Conservation (phyloP, 1,139 yeast genomes). For the Diutina mesorugosa region DNA sequence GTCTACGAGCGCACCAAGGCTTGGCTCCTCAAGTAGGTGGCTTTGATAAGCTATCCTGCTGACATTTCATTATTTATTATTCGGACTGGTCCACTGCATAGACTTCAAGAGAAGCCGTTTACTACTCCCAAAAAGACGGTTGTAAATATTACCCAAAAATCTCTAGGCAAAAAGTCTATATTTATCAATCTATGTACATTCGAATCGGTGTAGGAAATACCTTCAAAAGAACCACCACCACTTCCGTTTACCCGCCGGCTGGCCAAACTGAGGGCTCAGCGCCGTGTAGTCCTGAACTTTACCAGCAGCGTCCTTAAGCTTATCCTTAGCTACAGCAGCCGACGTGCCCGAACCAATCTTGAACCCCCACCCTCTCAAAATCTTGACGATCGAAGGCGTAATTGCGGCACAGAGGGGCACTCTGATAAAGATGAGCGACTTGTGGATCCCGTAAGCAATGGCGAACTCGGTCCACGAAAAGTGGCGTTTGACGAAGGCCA, state of each 20-base stretch:
- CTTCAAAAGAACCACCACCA: slow-evolving; percentile 42
- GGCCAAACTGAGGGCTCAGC: slow-evolving; percentile 37
- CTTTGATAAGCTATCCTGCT: background rate
- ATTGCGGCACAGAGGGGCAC: slow-evolving; percentile 87
- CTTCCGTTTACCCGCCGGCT: slow-evolving; percentile 38
- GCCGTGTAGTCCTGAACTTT: slow-evolving; percentile 13
- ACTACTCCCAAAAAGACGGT: background rate
- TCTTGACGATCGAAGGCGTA: slow-evolving; percentile 66
- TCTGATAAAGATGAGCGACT: slow-evolving; percentile 67
- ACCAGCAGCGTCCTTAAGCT: slow-evolving; percentile 15
- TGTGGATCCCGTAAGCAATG: slow-evolving; percentile 89
- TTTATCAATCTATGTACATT: slow-evolving; percentile 6
- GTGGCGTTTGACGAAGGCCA: slow-evolving; percentile 8
- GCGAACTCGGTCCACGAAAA: slow-evolving; percentile 58
- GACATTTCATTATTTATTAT: background rate
- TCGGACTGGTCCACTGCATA: background rate
- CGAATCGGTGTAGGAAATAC: slow-evolving; percentile 7
- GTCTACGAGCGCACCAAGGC: slow-evolving; percentile 83
- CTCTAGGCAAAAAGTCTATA: background rate
- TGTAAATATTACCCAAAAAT: background rate
- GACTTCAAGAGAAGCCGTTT: background rate
- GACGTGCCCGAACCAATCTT: slow-evolving; percentile 43
- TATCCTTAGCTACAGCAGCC: slow-evolving; percentile 23
- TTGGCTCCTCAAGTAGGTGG: slow-evolving; percentile 16
- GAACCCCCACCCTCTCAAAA: slow-evolving; percentile 68